These are phyloP conservation scores for Acacia confusa DNA, from an alignment of 306 rosid species.

Conservation along the genomic window DNA sequence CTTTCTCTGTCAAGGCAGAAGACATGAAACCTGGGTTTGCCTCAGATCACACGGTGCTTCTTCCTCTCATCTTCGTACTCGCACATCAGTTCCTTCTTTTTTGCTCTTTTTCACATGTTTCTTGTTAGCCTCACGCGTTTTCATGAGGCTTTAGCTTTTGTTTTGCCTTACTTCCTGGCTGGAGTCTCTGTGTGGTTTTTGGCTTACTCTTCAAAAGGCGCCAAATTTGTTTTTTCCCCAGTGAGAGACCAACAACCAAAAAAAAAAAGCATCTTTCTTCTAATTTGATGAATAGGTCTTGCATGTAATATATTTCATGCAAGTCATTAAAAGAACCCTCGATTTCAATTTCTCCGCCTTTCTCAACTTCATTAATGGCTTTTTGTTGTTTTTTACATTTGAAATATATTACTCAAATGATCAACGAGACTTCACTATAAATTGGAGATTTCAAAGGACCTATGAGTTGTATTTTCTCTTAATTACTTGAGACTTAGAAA, in stretches of 20 bases:
- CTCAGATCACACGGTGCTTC: not conserved
- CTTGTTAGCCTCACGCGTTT: not conserved
- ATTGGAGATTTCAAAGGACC: too few relatives aligned
- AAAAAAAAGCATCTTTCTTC: not conserved
- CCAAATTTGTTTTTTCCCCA: not conserved
- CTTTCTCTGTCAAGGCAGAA: not conserved
- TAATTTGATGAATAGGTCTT: not conserved
- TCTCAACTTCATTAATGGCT: too few relatives aligned
- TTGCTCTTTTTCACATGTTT: not conserved
- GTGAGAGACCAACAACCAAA: not conserved
- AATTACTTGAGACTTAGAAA: too few relatives aligned
- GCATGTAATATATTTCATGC: too few relatives aligned
- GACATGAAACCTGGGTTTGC: not conserved
- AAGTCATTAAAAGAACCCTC: too few relatives aligned
- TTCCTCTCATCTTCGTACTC: too few relatives aligned
- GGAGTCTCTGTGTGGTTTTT: not conserved
- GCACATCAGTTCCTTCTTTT: not conserved
- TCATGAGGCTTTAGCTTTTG: not conserved
- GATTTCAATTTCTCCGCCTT: too few relatives aligned
- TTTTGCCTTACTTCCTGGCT: not conserved
- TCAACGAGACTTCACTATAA: too few relatives aligned
- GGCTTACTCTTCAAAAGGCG: not conserved
- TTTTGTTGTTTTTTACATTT: too few relatives aligned
- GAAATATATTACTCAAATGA: too few relatives aligned
- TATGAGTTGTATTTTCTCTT: too few relatives aligned